Evolutionary conservation across 2,329 filamentous ascomycete genomes (phyloP).

Genomic region (Aspergillus nomiae): DNA sequence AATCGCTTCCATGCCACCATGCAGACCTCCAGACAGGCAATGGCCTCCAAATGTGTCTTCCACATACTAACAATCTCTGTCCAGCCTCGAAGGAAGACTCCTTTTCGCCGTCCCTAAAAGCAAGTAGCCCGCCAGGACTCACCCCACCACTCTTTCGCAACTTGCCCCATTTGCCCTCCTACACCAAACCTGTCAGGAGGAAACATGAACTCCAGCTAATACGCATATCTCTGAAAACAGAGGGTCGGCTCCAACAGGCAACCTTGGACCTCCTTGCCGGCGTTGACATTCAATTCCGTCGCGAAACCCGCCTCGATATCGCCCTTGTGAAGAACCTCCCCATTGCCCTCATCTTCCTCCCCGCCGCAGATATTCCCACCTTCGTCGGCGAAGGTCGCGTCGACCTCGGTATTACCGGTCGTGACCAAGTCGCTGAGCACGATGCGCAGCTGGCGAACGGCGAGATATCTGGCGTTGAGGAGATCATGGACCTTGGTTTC

Average conservation of each 20-base stretch:
- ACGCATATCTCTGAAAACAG: constrained; percentile 47
- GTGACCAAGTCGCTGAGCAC: constrained; percentile 90
- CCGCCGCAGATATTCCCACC: constrained; percentile 93
- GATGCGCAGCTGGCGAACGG: constrained; percentile 57
- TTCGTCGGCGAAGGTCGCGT: constrained; percentile 95
- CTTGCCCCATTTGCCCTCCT: constrained; percentile 13
- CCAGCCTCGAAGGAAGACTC: constrained; percentile 84
- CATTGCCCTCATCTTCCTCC: constrained; percentile 94
- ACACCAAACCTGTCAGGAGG: constrained; percentile 18
- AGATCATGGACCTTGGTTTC: constrained; percentile 88
- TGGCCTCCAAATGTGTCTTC: constrained; percentile 8
- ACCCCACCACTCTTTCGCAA: constrained; percentile 11
- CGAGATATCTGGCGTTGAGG: constrained; percentile 67
- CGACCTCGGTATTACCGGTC: constrained; percentile 91
- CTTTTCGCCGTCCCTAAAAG: constrained; percentile 99
- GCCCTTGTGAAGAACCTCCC: constrained; percentile 96
- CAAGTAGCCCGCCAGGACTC: constrained; percentile 53
- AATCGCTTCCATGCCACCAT: constrained; percentile 9
- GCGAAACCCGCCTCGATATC: constrained; percentile 93
- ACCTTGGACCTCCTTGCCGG: constrained; percentile 89
- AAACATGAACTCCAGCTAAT: constrained; percentile 13
- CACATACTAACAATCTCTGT: constrained; percentile 35
- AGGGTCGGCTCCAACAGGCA: constrained; percentile 88
- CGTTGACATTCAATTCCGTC: constrained; percentile 93
- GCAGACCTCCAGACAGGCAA: not conserved